Conservation (phyloP, 2,329 filamentous ascomycete genomes). For the Hypoxylon sp. region DNA sequence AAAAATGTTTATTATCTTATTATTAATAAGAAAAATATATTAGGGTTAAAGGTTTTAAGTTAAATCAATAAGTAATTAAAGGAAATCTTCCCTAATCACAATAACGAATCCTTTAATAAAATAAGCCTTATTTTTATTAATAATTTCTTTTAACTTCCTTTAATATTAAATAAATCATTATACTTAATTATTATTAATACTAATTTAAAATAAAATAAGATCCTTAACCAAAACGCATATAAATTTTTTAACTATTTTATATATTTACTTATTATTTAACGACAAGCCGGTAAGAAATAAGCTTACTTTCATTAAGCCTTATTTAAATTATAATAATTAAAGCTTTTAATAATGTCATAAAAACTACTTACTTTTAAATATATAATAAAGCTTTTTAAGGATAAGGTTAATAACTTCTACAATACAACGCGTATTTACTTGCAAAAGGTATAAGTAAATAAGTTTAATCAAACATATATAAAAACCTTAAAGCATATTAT, state of each 20-base stretch:
- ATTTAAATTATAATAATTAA: not conserved
- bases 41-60: not conserved
- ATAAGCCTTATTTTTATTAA: constrained; percentile 1
- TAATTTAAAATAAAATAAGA: constrained; percentile 6
- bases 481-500: constrained; percentile 2
- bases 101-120: not conserved
- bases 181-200: not conserved
- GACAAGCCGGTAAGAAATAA: not conserved
- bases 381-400: not conserved
- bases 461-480: not conserved
- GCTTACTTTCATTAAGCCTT: not conserved
- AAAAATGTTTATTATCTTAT: not conserved
- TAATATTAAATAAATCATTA: constrained; percentile 2
- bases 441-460: not conserved
- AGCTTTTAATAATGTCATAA: not conserved
- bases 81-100: not conserved
- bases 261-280: not conserved
- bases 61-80: not conserved
- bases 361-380: not conserved
- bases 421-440: not conserved
- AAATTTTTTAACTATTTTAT: not conserved
- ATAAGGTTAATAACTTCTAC: constrained; percentile 1
- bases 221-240: constrained; percentile 1
- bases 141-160: constrained; percentile 1
- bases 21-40: constrained; percentile 15